phyloP scores from a whole-genome alignment of 805 yeast species.

The Spathaspora boniae region DNA sequence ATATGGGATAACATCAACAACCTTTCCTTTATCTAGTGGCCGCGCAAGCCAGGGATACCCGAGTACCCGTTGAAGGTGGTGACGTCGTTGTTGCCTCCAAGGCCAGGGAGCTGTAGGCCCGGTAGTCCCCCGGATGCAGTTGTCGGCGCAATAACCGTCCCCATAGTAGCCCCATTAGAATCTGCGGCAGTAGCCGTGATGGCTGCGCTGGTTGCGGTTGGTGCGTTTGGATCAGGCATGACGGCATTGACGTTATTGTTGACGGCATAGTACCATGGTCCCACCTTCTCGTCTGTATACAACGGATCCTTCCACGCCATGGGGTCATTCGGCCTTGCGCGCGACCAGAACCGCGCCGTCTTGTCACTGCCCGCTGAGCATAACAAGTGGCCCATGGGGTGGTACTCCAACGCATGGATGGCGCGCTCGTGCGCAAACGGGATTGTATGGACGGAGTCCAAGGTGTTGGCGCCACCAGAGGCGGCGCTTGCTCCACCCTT shows the following conservation, averaged over 20 bases:
- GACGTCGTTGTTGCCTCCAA: slow-evolving; percentile 7
- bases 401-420: slow-evolving; percentile 84
- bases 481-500: neutral
- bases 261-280: slow-evolving; percentile 47
- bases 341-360: slow-evolving; percentile 89
- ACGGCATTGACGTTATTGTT: slow-evolving; percentile 45
- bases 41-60: slow-evolving; percentile 18
- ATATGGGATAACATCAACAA: neutral
- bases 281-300: slow-evolving; percentile 54
- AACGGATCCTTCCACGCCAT: slow-evolving; percentile 77
- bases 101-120: slow-evolving; percentile 5
- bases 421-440: slow-evolving; percentile 96
- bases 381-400: slow-evolving; percentile 88
- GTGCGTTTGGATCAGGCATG: slow-evolving; percentile 16
- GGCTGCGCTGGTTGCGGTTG: neutral
- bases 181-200: no score
- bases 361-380: slow-evolving; percentile 94
- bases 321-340: slow-evolving; percentile 89
- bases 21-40: slow-evolving; percentile 11
- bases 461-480: slow-evolving; percentile 7
- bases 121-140: neutral
- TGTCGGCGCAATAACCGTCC: slow-evolving; percentile 1
- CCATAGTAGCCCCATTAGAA: slow-evolving; percentile 3
- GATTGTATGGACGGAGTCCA: slow-evolving; percentile 54
- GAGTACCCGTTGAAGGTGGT: slow-evolving; percentile 8